phyloP scores from a whole-genome alignment of 2,329 filamentous ascomycete genomes.

The Fusarium kyushuense region DNA sequence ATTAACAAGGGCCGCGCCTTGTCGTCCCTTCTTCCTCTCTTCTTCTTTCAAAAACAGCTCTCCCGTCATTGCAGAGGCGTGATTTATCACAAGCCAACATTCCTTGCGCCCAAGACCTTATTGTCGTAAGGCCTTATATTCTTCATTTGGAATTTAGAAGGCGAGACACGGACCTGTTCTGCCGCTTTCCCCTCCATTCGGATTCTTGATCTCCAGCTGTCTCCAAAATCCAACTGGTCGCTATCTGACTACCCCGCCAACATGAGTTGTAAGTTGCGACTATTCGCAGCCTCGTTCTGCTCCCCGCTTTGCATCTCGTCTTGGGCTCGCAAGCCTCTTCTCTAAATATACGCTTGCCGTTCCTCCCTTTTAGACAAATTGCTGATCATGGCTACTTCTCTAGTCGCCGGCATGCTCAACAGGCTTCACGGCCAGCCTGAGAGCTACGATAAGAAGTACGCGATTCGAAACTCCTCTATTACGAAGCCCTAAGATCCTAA shows the following conservation, averaged over 20 bases:
- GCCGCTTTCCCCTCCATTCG: slow-evolving; percentile 19
- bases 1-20: slow-evolving; percentile 40
- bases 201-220: slow-evolving; percentile 1
- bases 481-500: slow-evolving; percentile 46
- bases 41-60: slow-evolving; percentile 24
- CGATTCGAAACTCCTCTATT: slow-evolving; percentile 45
- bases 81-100: slow-evolving; percentile 3
- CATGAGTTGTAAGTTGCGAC: slow-evolving; percentile 52
- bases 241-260: slow-evolving; percentile 46
- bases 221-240: slow-evolving; percentile 25
- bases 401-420: slow-evolving; percentile 91
- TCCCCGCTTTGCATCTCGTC: slow-evolving; percentile 34
- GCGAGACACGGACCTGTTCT: slow-evolving; percentile 4
- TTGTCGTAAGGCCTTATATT: slow-evolving; percentile 16
- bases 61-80: slow-evolving; percentile 27
- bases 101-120: slow-evolving; percentile 21
- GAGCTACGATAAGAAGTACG: slow-evolving; percentile 97
- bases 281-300: slow-evolving; percentile 44
- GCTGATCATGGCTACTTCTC: slow-evolving; percentile 43
- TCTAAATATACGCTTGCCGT: background rate
- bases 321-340: background rate
- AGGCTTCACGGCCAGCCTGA: slow-evolving; percentile 96
- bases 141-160: background rate
- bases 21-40: slow-evolving; percentile 20
- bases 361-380: slow-evolving; percentile 8